Evolutionary conservation across 2,329 filamentous ascomycete species (phyloP).

Genomic region (Ophiostoma himal-ulmi): DNA sequence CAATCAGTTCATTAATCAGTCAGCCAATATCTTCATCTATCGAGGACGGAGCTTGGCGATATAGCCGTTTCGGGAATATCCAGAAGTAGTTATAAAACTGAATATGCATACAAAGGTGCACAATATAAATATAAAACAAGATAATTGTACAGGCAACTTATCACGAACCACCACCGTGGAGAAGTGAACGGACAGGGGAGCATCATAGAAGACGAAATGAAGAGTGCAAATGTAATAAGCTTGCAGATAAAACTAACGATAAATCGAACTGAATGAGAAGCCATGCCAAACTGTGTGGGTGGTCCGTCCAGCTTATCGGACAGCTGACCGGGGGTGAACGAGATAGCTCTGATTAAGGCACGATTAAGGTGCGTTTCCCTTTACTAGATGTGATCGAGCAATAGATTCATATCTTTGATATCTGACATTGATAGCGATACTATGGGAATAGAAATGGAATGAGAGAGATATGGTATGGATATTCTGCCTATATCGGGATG

Average conservation of each 20-base stretch:
- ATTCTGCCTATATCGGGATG: slow-evolving; percentile 8
- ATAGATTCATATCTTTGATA: slow-evolving; percentile 19
- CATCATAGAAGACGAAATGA: not conserved
- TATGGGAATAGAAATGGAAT: not conserved
- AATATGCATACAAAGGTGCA: not conserved
- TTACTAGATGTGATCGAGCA: slow-evolving; percentile 26
- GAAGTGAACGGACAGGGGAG: not conserved
- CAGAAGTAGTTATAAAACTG: not conserved
- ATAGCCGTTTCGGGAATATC: not conserved
- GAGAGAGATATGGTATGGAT: not conserved
- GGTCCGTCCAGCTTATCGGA: not conserved
- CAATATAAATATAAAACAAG: not conserved
- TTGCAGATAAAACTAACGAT: not conserved
- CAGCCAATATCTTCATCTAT: not conserved
- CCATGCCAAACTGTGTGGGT: not conserved
- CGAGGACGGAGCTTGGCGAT: not conserved
- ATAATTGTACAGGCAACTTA: not conserved
- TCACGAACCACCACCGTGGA: not conserved
- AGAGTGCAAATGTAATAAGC: not conserved
- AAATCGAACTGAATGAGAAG: not conserved
- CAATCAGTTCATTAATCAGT: not conserved
- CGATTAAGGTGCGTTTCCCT: not conserved
- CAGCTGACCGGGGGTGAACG: not conserved
- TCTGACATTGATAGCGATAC: not conserved
- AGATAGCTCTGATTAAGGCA: slow-evolving; percentile 1